Base-by-base conservation (phyloP, 1,284 basidiomycete genomes). In the Irpex sp. region DNA sequence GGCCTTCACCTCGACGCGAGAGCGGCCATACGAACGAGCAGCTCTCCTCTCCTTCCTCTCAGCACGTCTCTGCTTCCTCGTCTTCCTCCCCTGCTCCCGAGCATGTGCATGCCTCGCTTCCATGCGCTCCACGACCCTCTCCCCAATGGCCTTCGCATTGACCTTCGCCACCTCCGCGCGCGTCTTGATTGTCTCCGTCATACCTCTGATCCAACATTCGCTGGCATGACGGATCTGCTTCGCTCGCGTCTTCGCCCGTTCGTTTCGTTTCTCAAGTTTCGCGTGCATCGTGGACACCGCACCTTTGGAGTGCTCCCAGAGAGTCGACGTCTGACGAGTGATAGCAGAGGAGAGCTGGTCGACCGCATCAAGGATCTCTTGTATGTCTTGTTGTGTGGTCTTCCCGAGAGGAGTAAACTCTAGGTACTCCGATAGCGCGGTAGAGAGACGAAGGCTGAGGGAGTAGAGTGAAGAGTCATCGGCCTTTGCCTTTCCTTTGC, bases 321-420 rank as follows among this genome's bases (percentile, higher is more conserved):
- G 70, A 61, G 65, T 64, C 63, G 64, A 65, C 4, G 74, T 78
- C 67, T 81, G 79, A 47, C 69, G 71, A 39, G 69, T 69, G 61
- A 91, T 82, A 37, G 81, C 81, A 19, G 75, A 73, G 61, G 80
- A 75, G 46, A 91, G 79, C 0, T 81, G 84, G 66, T 90, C 88
- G 26, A 90, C 76, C 1, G 85, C 87, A 39, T 84, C 81, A 49
- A 85, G 69, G 37, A 88, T 76, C 68, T 89, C 88, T 58, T 81
- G 77, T 57, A 87, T 68, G 61, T 89, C 86, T 58, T 75, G 76
- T 8, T 77, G 76, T 21, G 83, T 71, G 33, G 74, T 74, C 15
- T 79, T 76, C 4, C 77, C 68, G 37, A 84, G 67, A 8, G 79
- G 77, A 13, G 78, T 78, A 19, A 77, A 75, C 62, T 82, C 85